phyloP scores from a whole-genome alignment of 768 basidiomycete genomes.

The Amyloporia xantha region DNA sequence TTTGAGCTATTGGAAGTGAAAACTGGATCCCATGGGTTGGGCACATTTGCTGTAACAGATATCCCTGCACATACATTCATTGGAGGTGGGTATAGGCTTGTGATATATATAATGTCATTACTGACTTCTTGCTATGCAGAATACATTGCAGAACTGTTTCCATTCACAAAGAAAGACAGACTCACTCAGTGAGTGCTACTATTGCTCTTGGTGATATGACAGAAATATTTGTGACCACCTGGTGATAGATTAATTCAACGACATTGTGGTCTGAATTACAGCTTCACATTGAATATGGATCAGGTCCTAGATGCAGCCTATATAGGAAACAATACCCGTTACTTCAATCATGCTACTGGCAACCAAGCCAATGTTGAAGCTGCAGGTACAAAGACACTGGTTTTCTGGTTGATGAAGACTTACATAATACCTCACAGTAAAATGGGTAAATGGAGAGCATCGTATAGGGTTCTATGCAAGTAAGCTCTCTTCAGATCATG shows the following conservation, averaged over 20 bases:
- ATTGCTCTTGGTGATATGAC: neutral
- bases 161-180: neutral
- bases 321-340: conserved; percentile 39
- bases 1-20: conserved; percentile 35
- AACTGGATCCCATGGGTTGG: conserved; percentile 33
- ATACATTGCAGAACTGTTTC: conserved; percentile 12
- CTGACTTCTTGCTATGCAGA: conserved; percentile 9
- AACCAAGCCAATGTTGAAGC: conserved; percentile 16
- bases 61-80: conserved; percentile 23
- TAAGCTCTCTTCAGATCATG: conserved; percentile 16
- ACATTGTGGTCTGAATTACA: conserved; percentile 28
- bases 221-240: neutral
- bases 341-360: conserved; percentile 30
- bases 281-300: conserved; percentile 22
- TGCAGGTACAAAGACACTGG: neutral
- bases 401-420: neutral
- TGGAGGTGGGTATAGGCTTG: conserved; percentile 22
- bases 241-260: conserved; percentile 2
- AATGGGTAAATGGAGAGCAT: conserved; percentile 27
- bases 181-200: too few relatives aligned
- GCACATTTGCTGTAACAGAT: conserved; percentile 34
- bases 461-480: conserved; percentile 32
- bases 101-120: neutral
- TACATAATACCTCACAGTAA: conserved; percentile 13
- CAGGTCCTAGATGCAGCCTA: conserved; percentile 32